Conservation (phyloP, 139 green algal genomes). For the Raphidocelis subcapitata region DNA sequence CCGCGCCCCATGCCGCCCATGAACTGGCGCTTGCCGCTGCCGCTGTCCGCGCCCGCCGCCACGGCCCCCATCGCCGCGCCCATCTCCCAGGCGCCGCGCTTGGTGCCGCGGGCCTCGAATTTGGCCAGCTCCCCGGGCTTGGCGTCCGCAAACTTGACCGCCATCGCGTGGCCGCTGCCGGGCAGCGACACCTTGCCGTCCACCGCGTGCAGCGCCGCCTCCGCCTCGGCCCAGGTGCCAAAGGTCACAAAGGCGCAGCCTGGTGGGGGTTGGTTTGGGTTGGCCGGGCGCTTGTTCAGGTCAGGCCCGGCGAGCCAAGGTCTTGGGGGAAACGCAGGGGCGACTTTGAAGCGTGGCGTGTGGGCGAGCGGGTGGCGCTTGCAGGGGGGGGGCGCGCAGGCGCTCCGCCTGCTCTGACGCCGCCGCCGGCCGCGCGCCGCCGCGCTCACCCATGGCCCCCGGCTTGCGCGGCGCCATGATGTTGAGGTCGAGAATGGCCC, state of each 20-base stretch:
- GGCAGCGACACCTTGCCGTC: slow-evolving; percentile 67
- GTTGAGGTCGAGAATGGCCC: slow-evolving; percentile 72
- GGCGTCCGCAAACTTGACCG: slow-evolving; percentile 89
- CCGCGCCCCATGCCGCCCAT: not conserved
- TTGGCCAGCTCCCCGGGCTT: slow-evolving; percentile 40
- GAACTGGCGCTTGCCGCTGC: not conserved
- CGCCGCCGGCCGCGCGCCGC: no score
- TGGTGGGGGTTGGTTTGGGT: slow-evolving; percentile 18
- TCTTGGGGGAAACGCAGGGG: no score
- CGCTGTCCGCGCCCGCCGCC: not conserved
- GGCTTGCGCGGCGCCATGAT: slow-evolving; percentile 38
- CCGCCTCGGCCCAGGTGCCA: slow-evolving; percentile 67
- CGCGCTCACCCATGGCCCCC: slow-evolving; percentile 20
- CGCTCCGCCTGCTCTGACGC: no score
- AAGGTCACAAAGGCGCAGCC: slow-evolving; percentile 85
- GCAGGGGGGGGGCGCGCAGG: no score
- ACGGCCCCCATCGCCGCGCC: not conserved
- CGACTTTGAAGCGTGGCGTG: no score
- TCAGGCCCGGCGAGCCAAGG: no score
- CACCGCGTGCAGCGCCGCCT: slow-evolving; percentile 72
- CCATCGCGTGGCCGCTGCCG: slow-evolving; percentile 67
- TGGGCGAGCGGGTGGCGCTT: no score
- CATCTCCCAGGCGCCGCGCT: not conserved
- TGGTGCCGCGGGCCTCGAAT: not conserved
- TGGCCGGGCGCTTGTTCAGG: no score